These are phyloP conservation scores for Chrysanthemum lavandulifolium DNA, from an alignment of 129 eudicot species.

Conservation along the genomic window DNA sequence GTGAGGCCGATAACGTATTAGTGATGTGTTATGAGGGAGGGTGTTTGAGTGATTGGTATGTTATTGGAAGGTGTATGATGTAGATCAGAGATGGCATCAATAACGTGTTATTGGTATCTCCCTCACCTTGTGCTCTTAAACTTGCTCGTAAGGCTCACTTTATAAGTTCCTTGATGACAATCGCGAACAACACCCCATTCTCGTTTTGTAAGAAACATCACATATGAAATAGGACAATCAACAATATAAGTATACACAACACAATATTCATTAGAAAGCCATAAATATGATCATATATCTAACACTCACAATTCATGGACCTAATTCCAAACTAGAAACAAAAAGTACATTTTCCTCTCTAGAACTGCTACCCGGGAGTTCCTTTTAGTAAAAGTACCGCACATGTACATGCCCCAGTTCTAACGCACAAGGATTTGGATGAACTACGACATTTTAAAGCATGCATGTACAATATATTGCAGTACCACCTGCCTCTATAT, in stretches of 20 bases:
- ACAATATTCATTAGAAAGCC: background rate
- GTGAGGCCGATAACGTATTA: too few relatives aligned
- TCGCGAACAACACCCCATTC: too few relatives aligned
- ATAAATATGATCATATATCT: background rate
- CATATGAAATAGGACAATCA: background rate
- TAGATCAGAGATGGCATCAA: too few relatives aligned
- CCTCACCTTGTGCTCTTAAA: too few relatives aligned
- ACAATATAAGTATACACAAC: background rate
- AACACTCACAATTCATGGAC: background rate
- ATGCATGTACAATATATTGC: background rate
- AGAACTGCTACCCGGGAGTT: background rate
- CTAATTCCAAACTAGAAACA: constrained; percentile 3
- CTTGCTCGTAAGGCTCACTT: too few relatives aligned
- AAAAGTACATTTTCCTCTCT: background rate
- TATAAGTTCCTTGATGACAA: too few relatives aligned
- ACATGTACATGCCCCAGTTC: constrained; percentile 7
- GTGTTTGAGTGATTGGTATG: too few relatives aligned
- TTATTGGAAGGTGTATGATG: too few relatives aligned
- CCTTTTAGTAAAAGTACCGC: background rate
- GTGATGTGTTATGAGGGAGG: too few relatives aligned
- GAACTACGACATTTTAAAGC: constrained; percentile 3
- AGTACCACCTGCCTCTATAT: background rate
- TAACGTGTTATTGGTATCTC: too few relatives aligned
- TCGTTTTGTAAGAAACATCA: background rate
- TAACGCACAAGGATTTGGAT: constrained; percentile 3